phyloP scores from a whole-genome alignment of 2,329 filamentous ascomycete genomes.

The Chaetomiaceae sp. region DNA sequence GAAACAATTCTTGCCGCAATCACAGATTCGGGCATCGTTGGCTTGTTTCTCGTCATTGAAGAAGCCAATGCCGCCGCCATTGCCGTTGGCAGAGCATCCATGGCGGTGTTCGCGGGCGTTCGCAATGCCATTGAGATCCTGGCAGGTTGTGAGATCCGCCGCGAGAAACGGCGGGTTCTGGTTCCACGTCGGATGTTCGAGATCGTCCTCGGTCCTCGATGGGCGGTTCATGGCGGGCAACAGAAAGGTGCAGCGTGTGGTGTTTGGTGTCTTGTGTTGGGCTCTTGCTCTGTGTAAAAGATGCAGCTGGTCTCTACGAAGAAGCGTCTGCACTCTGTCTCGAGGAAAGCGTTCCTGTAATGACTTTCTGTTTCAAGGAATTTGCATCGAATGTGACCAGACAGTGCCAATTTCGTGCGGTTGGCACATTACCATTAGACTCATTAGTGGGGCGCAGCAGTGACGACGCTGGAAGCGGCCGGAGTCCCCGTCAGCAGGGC shows the following conservation, averaged over 20 bases:
- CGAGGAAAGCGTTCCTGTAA: neutral
- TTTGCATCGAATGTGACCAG: neutral
- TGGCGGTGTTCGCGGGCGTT: constrained; percentile 39
- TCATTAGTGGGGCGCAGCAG: constrained; percentile 11
- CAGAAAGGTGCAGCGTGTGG: neutral
- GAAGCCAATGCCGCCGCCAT: constrained; percentile 4
- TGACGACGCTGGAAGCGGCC: constrained; percentile 8
- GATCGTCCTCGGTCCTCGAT: constrained; percentile 46
- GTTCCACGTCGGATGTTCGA: constrained; percentile 48
- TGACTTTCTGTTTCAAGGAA: neutral
- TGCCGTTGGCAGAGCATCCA: constrained; percentile 4
- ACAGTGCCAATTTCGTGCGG: neutral
- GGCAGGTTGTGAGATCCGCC: constrained; percentile 47
- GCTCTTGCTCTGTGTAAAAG: neutral
- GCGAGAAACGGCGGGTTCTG: constrained; percentile 49
- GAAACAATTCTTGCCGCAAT: neutral
- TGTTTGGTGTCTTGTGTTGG: neutral
- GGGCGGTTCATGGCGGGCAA: constrained; percentile 48
- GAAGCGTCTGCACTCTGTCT: no score
- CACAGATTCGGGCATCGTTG: neutral
- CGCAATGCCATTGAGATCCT: constrained; percentile 53
- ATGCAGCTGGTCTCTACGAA: no score
- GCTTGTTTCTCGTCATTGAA: constrained; percentile 19
- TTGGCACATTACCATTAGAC: no score
- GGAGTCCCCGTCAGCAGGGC: neutral